Evolutionary conservation across 768 basidiomycete genomes (phyloP), one percentile per base, ranked within the genome.

Genomic region (Trichaptum fuscoviolaceum): DNA sequence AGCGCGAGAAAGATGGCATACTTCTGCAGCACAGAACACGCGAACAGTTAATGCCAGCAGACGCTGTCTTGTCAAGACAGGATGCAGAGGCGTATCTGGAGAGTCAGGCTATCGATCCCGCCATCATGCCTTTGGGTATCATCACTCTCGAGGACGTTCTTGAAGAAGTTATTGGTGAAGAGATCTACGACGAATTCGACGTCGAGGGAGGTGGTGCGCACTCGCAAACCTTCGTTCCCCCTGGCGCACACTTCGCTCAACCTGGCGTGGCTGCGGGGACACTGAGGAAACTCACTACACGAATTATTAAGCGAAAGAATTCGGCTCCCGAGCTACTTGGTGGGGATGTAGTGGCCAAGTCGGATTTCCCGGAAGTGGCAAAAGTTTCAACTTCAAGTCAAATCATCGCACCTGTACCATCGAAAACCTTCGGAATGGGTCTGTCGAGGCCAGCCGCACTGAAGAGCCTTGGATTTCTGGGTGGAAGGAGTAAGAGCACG

Each of bases 141-240:
- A 95, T 96, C 68, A 96, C 94, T 0, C 83, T 96, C 1, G 94
- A 96, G 76, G 94, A 96, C 69, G 92, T 96, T 10, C 81, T 96
- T 8, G 94, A 96, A 85, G 94, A 95, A 73, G 82, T 96, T 15
- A 95, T 96, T 65, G 94, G 94, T 17, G 93, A 95, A 77, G 94
- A 95, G 72, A 95, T 96, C 64, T 93, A 92, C 67, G 93, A 95
- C 72, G 94, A 95, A 77, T 95, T 92, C 73, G 93, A 95, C 72
- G 83, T 84, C 12, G 85, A 92, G 75, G 92, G 90, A 57, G 92
- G 90, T 58, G 67, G 35, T 69, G 67, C n/a, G 65, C 69, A 59
- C 66, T 65, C 23, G 62, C 71, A 23, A 68, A 69, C 58, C 12
- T 70, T 60, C 65, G 68, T 20, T 58, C 68, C 60, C 59, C 67